Evolutionary conservation across 208 protist genomes (phyloP).

Genomic region (Crithidia bombi): DNA sequence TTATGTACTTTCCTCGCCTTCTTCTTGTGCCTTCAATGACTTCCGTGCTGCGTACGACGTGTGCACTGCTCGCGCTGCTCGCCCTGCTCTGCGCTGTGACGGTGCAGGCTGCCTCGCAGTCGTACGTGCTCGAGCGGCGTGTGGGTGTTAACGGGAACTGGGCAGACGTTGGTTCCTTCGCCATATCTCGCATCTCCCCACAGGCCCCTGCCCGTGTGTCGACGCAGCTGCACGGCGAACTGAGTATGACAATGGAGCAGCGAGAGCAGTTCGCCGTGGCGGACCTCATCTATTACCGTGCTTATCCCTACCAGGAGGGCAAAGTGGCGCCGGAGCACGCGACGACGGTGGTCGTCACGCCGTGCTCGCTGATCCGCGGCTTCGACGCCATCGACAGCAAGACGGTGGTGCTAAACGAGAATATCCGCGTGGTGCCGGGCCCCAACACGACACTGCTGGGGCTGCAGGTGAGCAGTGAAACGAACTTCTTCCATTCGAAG

Average conservation of each 20-base stretch:
- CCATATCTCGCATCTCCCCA: slow-evolving; percentile 51
- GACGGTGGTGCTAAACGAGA: slow-evolving; percentile 76
- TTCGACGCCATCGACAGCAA: slow-evolving; percentile 81
- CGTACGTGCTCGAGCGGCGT: slow-evolving; percentile 75
- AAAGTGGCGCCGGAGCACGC: slow-evolving; percentile 20
- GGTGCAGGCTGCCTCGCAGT: slow-evolving; percentile 47
- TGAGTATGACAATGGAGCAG: slow-evolving; percentile 35
- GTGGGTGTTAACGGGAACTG: slow-evolving; percentile 56
- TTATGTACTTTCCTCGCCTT: slow-evolving; percentile 6
- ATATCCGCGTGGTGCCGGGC: slow-evolving; percentile 65
- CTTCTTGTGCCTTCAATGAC: slow-evolving; percentile 9
- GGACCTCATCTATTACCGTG: slow-evolving; percentile 78
- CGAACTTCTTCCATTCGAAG: slow-evolving; percentile 90
- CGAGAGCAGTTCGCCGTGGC: slow-evolving; percentile 54
- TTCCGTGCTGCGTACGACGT: slow-evolving; percentile 18
- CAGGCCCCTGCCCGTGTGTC: slow-evolving; percentile 56
- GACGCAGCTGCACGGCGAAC: slow-evolving; percentile 28
- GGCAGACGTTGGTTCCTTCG: slow-evolving; percentile 53
- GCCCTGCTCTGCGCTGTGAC: slow-evolving; percentile 13
- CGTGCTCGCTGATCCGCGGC: slow-evolving; percentile 84
- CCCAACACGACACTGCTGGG: slow-evolving; percentile 55
- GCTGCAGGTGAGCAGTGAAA: slow-evolving; percentile 75
- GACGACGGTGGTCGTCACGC: slow-evolving; percentile 60
- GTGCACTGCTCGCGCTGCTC: slow-evolving; percentile 27
- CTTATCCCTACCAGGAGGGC: slow-evolving; percentile 33